Conservation (phyloP, 768 basidiomycete genomes). For the Mycena albidolilacea region DNA sequence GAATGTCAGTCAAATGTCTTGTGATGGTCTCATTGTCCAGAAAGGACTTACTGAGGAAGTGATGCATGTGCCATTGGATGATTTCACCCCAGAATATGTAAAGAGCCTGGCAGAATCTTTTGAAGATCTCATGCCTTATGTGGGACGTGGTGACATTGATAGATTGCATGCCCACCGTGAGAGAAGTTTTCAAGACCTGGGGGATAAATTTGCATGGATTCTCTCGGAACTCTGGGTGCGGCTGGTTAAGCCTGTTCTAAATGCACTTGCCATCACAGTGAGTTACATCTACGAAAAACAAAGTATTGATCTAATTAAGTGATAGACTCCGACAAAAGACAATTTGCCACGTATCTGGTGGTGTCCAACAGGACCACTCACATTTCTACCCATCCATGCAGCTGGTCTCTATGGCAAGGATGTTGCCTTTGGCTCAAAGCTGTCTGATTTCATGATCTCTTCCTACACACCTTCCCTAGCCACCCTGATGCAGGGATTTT, state of each 20-base stretch:
- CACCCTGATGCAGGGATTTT: not conserved
- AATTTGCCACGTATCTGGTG: not conserved
- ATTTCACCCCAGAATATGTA: not conserved
- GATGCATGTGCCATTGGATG: not conserved
- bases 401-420: not conserved
- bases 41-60: not conserved
- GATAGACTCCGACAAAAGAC: not conserved
- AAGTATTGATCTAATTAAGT: not conserved
- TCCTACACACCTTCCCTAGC: not conserved
- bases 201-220: not conserved
- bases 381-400: not conserved
- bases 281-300: not conserved
- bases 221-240: not conserved
- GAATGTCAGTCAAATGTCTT: not conserved
- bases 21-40: not conserved
- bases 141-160: not conserved
- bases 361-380: not conserved
- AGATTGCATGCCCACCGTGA: not conserved
- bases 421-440: not conserved
- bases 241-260: not conserved
- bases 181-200: not conserved
- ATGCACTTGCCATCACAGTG: not conserved
- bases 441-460: not conserved
- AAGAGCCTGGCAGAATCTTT: not conserved
- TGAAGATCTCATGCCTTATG: not conserved